Conservation (phyloP, 352 stramenopile species). For the Pythium brachiatum region DNA sequence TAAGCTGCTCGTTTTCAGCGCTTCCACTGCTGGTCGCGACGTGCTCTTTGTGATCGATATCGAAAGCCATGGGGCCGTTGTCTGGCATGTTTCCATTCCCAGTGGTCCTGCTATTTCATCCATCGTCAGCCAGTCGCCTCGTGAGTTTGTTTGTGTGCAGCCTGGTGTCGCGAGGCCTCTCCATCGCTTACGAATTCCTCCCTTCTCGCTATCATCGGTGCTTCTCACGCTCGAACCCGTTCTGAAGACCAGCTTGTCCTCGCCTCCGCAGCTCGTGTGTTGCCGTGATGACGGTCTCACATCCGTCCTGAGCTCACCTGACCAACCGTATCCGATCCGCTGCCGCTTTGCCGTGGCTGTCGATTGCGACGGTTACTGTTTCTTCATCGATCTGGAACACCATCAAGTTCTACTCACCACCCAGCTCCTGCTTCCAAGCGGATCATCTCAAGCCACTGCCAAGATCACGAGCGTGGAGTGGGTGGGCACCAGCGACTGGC, state of each 20-base stretch:
- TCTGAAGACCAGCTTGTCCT: not conserved
- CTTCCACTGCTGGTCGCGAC: not conserved
- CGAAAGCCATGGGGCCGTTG: not conserved
- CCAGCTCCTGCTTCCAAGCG: constrained; percentile 16
- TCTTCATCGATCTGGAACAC: constrained; percentile 22
- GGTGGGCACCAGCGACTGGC: constrained; percentile 25
- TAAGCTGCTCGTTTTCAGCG: constrained; percentile 11
- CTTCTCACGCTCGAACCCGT: constrained; percentile 11
- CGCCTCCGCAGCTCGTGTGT: not conserved
- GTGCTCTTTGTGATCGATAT: constrained; percentile 19
- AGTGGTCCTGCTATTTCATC: not conserved
- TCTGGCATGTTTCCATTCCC: not conserved
- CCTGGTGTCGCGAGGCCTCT: not conserved
- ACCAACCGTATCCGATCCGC: not conserved
- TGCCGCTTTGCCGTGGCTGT: constrained; percentile 18
- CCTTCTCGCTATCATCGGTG: constrained; percentile 11
- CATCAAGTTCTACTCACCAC: constrained; percentile 15
- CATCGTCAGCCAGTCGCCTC: constrained; percentile 12
- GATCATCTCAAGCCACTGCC: not conserved
- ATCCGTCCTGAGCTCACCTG: not conserved
- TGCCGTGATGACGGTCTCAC: constrained; percentile 17
- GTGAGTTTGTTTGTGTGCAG: constrained; percentile 19
- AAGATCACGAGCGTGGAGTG: constrained; percentile 16
- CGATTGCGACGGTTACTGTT: constrained; percentile 17
- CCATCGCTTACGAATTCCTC: constrained; percentile 6